Conservation (phyloP, 208 protist genomes). For the Acanthamoeba rhysodes region DNA sequence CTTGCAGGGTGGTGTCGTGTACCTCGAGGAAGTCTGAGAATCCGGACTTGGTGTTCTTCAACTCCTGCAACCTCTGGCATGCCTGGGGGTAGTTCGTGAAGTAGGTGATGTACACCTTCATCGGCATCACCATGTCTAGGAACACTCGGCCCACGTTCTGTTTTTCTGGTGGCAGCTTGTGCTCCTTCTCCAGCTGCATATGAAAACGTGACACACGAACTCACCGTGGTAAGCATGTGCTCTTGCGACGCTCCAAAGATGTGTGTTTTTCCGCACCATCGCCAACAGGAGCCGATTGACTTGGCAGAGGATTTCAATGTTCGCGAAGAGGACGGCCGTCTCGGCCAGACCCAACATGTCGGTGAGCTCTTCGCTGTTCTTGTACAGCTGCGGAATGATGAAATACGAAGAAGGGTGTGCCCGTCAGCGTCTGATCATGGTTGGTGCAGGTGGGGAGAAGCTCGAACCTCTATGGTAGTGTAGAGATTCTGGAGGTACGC, state of each 20-base stretch:
- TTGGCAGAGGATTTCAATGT: not conserved
- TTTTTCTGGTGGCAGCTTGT: not conserved
- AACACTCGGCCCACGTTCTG: not conserved
- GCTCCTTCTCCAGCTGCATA: not conserved
- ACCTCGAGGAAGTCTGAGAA: conserved; percentile 14
- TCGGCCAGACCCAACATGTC: not conserved
- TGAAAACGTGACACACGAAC: not conserved
- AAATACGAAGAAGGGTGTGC: not conserved
- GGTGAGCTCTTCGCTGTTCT: not conserved
- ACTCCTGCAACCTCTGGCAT: not conserved
- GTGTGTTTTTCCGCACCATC: not conserved
- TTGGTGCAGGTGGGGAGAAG: not conserved
- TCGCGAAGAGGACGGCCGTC: not conserved
- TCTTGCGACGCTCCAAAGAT: not conserved
- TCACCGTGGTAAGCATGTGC: not conserved
- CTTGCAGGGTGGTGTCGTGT: no score
- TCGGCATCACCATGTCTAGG: not conserved
- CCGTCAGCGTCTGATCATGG: no score
- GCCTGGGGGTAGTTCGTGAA: conserved; percentile 11
- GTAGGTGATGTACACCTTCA: conserved; percentile 51
- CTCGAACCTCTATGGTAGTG: not conserved
- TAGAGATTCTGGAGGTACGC: not conserved
- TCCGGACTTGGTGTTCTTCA: not conserved
- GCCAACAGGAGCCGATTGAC: not conserved
- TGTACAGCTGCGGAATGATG: not conserved